A percentile compares a stretch with the other conserved stretches of the same genome.
Conservation (phyloP, 2,329 filamentous ascomycete genomes). For the Fusarium dimerum region DNA sequence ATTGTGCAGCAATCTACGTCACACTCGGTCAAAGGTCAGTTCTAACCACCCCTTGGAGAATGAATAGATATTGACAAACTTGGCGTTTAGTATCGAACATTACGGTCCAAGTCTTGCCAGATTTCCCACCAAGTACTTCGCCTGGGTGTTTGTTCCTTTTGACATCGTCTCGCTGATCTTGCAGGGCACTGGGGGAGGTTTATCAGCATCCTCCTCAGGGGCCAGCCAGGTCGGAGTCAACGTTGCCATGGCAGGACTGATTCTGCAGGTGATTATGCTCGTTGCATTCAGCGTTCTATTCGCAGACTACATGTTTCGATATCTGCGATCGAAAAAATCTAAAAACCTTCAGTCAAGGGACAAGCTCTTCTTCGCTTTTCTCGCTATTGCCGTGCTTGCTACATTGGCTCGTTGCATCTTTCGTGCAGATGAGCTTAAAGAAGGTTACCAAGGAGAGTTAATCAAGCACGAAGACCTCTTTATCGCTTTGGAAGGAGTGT, state of each 20-base stretch:
- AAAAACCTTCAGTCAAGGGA: background rate
- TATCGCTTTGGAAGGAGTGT: constrained; percentile 44
- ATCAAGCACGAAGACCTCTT: constrained; percentile 46
- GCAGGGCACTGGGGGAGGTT: constrained; percentile 52
- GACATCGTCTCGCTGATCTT: constrained; percentile 52
- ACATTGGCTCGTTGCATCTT: constrained; percentile 59
- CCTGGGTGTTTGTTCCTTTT: constrained; percentile 45
- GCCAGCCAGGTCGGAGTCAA: constrained; percentile 45
- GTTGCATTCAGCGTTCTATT: constrained; percentile 45
- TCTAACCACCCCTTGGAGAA: rapidly evolving
- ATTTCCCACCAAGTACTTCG: constrained; percentile 35
- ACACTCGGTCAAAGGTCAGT: constrained; percentile 17
- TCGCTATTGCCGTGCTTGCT: constrained; percentile 50
- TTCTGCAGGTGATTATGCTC: constrained; percentile 50
- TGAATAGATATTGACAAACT: background rate
- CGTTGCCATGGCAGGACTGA: constrained; percentile 50
- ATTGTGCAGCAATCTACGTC: constrained; percentile 39
- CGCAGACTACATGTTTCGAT: constrained; percentile 40
- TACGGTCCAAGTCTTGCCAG: constrained; percentile 34
- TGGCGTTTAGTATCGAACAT: constrained; percentile 32
- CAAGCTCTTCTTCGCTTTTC: constrained; percentile 36
- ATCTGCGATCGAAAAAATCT: constrained; percentile 7
- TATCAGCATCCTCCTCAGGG: constrained; percentile 38
- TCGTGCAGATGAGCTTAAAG: constrained; percentile 56
- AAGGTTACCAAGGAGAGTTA: constrained; percentile 53